phyloP scores from a whole-genome alignment of 371 early-diverging fungal genomes.

The Furculomyces boomerangus region DNA sequence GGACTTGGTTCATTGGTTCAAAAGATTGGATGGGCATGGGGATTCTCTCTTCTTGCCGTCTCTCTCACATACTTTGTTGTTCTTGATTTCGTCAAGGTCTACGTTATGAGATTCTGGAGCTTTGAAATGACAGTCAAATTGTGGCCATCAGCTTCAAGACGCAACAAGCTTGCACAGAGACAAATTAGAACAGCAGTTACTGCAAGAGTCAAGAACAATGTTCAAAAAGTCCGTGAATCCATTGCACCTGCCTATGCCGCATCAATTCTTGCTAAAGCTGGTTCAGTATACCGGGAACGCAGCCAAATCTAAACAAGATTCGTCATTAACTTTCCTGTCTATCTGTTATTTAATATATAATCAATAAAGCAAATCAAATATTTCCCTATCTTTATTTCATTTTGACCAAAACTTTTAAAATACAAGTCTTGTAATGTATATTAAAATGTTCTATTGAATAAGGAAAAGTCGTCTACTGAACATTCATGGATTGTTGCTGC shows the following conservation, averaged over 20 bases:
- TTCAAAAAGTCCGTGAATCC: slow-evolving; percentile 13
- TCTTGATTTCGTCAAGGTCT: slow-evolving; percentile 72
- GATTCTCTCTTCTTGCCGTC: slow-evolving; percentile 37
- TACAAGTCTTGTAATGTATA: too few species aligned
- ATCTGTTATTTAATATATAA: too few species aligned
- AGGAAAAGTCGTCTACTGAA: slow-evolving; percentile 12
- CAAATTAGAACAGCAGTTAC: slow-evolving; percentile 23
- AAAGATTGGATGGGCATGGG: slow-evolving; percentile 35
- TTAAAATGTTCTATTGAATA: too few species aligned
- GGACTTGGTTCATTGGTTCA: slow-evolving; percentile 37
- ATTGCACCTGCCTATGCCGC: slow-evolving; percentile 14
- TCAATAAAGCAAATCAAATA: too few species aligned
- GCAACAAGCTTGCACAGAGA: slow-evolving; percentile 31
- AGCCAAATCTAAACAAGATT: too few species aligned
- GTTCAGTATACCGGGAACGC: background rate
- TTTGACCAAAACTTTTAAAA: too few species aligned
- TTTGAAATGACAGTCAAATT: slow-evolving; percentile 50
- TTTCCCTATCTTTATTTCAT: too few species aligned
- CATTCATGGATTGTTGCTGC: slow-evolving; percentile 16
- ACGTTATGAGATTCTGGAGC: slow-evolving; percentile 53
- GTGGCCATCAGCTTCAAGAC: slow-evolving; percentile 41
- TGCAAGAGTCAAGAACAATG: slow-evolving; percentile 17
- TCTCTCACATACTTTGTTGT: slow-evolving; percentile 55
- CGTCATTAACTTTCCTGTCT: too few species aligned
- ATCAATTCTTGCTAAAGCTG: background rate